Conservation (phyloP, 1,284 basidiomycete species). For the Microbotryum scabiosae region DNA sequence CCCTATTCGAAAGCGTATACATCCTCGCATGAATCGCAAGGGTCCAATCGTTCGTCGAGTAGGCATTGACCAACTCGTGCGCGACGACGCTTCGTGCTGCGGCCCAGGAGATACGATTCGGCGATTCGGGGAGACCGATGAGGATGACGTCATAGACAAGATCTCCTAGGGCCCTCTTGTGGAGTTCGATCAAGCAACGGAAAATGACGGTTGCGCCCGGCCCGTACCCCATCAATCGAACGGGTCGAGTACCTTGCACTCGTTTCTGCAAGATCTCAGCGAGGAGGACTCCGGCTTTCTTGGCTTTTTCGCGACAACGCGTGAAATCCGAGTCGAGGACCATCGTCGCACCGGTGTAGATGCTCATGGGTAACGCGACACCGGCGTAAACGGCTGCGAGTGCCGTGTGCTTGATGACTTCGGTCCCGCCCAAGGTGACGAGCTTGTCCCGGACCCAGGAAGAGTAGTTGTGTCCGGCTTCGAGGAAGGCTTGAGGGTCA, state of each 20-base stretch:
- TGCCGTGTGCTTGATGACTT: constrained; percentile 50
- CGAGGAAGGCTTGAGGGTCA: constrained; percentile 40
- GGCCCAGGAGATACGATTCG: constrained; percentile 44
- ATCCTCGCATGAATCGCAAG: constrained; percentile 48
- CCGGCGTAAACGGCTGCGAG: constrained; percentile 49
- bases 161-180: constrained; percentile 27
- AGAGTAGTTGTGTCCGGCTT: constrained; percentile 43
- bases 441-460: constrained; percentile 33
- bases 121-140: constrained; percentile 46
- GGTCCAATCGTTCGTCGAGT: constrained; percentile 45
- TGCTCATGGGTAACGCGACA: constrained; percentile 46
- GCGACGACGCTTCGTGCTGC: constrained; percentile 43
- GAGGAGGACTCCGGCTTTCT: constrained; percentile 48
- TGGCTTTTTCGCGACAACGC: constrained; percentile 46
- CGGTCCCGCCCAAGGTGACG: constrained; percentile 41
- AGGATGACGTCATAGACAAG: constrained; percentile 48
- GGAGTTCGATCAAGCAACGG: constrained; percentile 46
- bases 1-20: constrained; percentile 41
- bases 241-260: constrained; percentile 50
- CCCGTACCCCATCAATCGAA: constrained; percentile 46
- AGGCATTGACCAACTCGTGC: constrained; percentile 45
- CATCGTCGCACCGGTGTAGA: constrained; percentile 38
- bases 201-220: constrained; percentile 49
- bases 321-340: constrained; percentile 41
- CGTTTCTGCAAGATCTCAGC: constrained; percentile 49